A percentile compares a stretch with the other conserved stretches of the same genome.
These are phyloP conservation scores for Bullera alba DNA, from an alignment of 768 basidiomycete species.

Conservation along the genomic window DNA sequence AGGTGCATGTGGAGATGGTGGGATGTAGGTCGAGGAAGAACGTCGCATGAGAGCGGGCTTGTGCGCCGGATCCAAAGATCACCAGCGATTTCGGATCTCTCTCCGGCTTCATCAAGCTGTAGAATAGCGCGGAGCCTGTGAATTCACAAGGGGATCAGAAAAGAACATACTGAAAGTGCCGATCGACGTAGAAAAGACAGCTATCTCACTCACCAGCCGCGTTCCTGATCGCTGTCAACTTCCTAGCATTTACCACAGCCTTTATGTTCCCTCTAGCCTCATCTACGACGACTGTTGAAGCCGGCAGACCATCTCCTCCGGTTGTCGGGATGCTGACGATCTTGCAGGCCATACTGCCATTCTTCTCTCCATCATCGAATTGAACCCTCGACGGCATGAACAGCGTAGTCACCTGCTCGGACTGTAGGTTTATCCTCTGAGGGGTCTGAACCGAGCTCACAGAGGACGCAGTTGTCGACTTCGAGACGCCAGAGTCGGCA, in stretches of 20 bases:
- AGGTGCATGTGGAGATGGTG: constrained; percentile 16
- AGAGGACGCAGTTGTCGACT: constrained; percentile 1
- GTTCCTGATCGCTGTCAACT: constrained; percentile 71
- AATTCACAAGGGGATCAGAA: not conserved
- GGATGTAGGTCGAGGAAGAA: constrained; percentile 31
- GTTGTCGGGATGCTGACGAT: constrained; percentile 65
- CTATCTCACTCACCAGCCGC: constrained; percentile 68
- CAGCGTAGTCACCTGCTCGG: constrained; percentile 56
- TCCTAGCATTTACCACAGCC: constrained; percentile 69
- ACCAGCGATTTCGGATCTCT: constrained; percentile 14
- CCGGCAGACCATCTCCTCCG: constrained; percentile 61
- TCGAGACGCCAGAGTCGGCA: not conserved
- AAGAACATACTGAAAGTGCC: too few species aligned
- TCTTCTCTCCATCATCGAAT: constrained; percentile 50
- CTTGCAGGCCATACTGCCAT: constrained; percentile 63
- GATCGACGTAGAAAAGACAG: too few species aligned
- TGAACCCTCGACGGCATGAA: constrained; percentile 74
- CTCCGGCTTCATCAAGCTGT: constrained; percentile 12
- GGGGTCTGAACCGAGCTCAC: constrained; percentile 50
- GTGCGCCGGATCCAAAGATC: constrained; percentile 39
- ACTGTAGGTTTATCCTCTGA: constrained; percentile 56
- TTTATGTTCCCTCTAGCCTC: constrained; percentile 62
- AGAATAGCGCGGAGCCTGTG: constrained; percentile 35
- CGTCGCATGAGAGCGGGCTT: constrained; percentile 33
- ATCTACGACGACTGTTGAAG: constrained; percentile 67